Percentiles rank a stretch among this genome's conserved stretches.
Evolutionary conservation across 495 filamentous ascomycete genomes (phyloP).

Genomic region (Darksidea phi): DNA sequence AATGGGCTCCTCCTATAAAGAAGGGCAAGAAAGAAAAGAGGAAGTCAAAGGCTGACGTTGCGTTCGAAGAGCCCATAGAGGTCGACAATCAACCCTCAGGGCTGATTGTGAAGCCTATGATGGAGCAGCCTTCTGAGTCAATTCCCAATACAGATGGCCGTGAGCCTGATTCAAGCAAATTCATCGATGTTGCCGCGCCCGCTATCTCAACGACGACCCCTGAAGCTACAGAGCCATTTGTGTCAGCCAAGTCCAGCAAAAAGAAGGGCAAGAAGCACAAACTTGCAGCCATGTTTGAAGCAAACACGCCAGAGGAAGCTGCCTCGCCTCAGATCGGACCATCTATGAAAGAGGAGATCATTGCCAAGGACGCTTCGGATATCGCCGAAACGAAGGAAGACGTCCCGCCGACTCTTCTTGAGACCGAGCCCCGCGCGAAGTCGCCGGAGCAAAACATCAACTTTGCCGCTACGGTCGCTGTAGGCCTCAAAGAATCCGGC

Average conservation of each 20-base stretch:
- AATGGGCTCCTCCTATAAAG: slow-evolving; percentile 6
- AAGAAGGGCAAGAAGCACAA: slow-evolving; percentile 25
- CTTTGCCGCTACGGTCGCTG: slow-evolving; percentile 31
- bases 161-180: background rate
- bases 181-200: background rate
- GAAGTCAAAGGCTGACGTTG: slow-evolving; percentile 18
- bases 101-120: too few species aligned
- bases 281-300: slow-evolving; percentile 26
- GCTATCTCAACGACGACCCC: background rate
- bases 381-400: background rate
- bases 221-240: background rate
- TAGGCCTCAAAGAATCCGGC: slow-evolving; percentile 33
- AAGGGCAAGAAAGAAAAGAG: slow-evolving; percentile 30
- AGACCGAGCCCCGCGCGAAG: slow-evolving; percentile 1
- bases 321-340: background rate
- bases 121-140: too few species aligned
- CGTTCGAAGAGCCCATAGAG: slow-evolving; percentile 13
- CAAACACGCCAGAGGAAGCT: background rate
- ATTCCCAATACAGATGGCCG: too few species aligned
- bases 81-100: background rate
- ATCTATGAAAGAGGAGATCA: background rate
- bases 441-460: slow-evolving; percentile 31
- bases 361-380: background rate
- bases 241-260: slow-evolving; percentile 1
- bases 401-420: background rate